A percentile compares a stretch with the other conserved stretches of the same genome.
These are phyloP conservation scores for Alternaria infectoria DNA, from an alignment of 2,329 filamentous ascomycete species.

Conservation along the genomic window DNA sequence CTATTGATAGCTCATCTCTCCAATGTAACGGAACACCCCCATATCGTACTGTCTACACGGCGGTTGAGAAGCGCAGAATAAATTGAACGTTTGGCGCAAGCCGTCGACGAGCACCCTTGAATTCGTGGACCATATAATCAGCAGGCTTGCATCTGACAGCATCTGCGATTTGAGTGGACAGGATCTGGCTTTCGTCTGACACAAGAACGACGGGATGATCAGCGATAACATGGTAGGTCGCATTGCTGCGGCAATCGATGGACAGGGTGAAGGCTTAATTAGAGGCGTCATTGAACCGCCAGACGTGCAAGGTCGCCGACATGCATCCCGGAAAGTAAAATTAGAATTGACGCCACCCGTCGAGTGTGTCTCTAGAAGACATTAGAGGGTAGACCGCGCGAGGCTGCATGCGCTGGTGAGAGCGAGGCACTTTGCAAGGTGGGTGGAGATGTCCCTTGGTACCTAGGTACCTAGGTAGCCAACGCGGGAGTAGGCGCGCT, in stretches of 20 bases:
- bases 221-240: background rate
- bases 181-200: background rate
- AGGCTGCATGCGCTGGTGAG: slow-evolving; percentile 4
- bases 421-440: background rate
- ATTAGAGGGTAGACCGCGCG: background rate
- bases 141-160: slow-evolving; percentile 3
- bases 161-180: background rate
- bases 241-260: slow-evolving; percentile 1
- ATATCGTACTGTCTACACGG: background rate
- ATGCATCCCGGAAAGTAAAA: background rate
- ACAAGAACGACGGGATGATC: background rate
- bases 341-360: background rate
- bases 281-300: slow-evolving; percentile 5
- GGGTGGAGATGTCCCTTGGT: background rate
- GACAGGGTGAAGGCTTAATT: background rate
- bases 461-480: background rate
- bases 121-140: slow-evolving; percentile 1
- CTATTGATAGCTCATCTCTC: background rate
- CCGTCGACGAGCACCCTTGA: background rate
- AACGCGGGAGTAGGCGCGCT: slow-evolving; percentile 10
- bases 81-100: background rate
- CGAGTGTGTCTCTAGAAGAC: background rate
- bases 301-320: slow-evolving; percentile 7
- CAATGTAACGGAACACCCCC: background rate
- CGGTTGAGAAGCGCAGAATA: slow-evolving; percentile 1